Evolutionary conservation across 805 yeast species (phyloP), one percentile per base, ranked within the genome.

Genomic region (Teunomyces tritomae): DNA sequence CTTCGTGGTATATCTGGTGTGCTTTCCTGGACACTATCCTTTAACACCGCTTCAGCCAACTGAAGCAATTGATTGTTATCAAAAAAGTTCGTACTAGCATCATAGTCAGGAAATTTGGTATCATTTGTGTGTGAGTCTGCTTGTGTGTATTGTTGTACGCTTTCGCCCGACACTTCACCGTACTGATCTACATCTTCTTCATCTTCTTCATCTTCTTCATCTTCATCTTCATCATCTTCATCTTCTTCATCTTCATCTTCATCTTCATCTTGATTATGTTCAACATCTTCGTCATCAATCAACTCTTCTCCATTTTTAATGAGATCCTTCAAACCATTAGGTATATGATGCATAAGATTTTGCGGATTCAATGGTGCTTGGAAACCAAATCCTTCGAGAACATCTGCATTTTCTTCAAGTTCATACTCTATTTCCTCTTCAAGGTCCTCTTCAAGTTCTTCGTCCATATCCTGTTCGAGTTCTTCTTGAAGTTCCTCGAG

Each of bases 401-500:
- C 40, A 13, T 36, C 27, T 14, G 13, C 40, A 10, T 20, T 36
- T 36, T n/a, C n/a, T 8, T 36, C 40, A 36, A 11, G 28, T 17
- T 36, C 14, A 36, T 36, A 20, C 10, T 28, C 33, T 8, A 28
- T 35, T 9, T 33, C 47, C 16, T 14, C 24, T 4, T 28, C 42
- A 8, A n/a, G 28, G 8, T 34, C 36, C 8, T 42, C 40, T 24
- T 42, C 33, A 20, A 17, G 17, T 8, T 27, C 41, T 26, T 45
- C 39, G 9, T 39, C 33, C 13, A 28, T 11, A 11, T 20, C 42
- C 13, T 46, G 41, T 16, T 28, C 36, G 14, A 28, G 35, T 9
- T 39, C 39, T 3, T 28, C 43, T 17, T 44, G 40, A 5, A 39
- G 35, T n/a, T n/a, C 28, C 11, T 35, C 51, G 5, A 32, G 29